Conservation (phyloP, 2,329 filamentous ascomycete genomes). For the Cyclaneusma minus region DNA sequence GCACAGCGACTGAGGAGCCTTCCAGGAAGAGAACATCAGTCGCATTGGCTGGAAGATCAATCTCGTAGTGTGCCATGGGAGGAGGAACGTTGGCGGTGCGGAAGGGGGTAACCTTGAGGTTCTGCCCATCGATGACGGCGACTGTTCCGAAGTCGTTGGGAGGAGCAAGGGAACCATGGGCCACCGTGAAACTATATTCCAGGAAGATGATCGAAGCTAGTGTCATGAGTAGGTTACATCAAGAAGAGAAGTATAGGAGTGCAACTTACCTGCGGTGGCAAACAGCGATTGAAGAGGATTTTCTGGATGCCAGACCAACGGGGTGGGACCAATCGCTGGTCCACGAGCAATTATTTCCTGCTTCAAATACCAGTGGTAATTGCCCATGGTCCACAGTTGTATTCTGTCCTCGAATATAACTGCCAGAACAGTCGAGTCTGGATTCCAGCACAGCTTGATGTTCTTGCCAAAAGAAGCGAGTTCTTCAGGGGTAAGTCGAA, state of each 20-base stretch:
- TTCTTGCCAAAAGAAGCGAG: conserved; percentile 35
- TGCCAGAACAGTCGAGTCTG: conserved; percentile 79
- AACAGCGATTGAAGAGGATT: conserved; percentile 55
- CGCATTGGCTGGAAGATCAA: conserved; percentile 44
- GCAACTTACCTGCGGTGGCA: conserved; percentile 29
- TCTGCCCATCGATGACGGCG: conserved; percentile 69
- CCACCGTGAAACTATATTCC: conserved; percentile 53
- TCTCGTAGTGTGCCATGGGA: conserved; percentile 74
- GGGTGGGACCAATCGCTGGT: conserved; percentile 18
- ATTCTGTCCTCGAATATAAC: conserved; percentile 58
- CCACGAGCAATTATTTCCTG: conserved; percentile 51
- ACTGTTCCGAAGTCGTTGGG: conserved; percentile 68
- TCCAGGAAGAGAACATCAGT: conserved; percentile 62
- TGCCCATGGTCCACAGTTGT: conserved; percentile 95
- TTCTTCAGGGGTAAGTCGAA: conserved; percentile 49
- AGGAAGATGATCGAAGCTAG: conserved; percentile 35
- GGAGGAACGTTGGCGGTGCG: conserved; percentile 75
- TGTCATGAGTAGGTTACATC: conserved; percentile 7
- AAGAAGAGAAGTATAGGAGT: not conserved
- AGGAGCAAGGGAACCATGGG: conserved; percentile 51
- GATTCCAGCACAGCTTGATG: conserved; percentile 71
- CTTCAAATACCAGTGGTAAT: conserved; percentile 97
- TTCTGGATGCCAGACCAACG: conserved; percentile 65
- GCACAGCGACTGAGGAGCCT: conserved; percentile 52
- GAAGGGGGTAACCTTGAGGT: conserved; percentile 72